Evolutionary conservation across 1,284 basidiomycete genomes (phyloP), one percentile per base, ranked within the genome.

Genomic region (Stereum hirsutum): DNA sequence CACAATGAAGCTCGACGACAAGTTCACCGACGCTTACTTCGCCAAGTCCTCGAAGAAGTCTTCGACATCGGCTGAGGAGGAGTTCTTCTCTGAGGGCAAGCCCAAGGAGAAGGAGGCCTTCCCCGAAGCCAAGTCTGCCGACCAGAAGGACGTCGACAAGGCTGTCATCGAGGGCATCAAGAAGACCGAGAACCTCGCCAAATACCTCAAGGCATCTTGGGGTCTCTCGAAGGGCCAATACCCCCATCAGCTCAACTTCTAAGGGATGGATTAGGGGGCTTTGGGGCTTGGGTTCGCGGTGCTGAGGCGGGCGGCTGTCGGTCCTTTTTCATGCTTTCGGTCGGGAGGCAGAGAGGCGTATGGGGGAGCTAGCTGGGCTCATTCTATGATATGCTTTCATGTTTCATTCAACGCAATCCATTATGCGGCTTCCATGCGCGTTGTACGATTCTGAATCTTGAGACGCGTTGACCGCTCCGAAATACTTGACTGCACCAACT

Each of bases 11-110:
- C 64, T 91, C 55, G 83, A 90, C 59, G 80, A 88, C 56, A 91
- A 95, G 71, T 73, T 98, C 72, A 86, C 88, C 70, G 96, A 99
- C 65, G 70, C 89, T 39, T 98, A 97, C 77, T 99, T 99, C 65
- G 70, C 84, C 64, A 97, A 96, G 74, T 64, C 81, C 55, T 67
- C 77, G 54, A 64, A 70, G 55, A 86, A 88, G 65, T 73, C 73
- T 48, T 69, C 81, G 50, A 60, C 68, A 49, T 86, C 89, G 49
- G 92, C 93, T 57, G 93, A 97, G 74, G 87, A 86, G 59, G 92
- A 96, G 65, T 95, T 96, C 75, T 99, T 98, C 66, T 81, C 84
- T 57, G 90, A 89, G 57, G 93, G 89, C 60, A 89, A 93, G 74
- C 86, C 88, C 52, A 92, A 92, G 72, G 75, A 78, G 61, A 99